Percentiles rank a stretch among this genome's conserved stretches.
These are phyloP conservation scores for Chlorociboria aeruginascens DNA, from an alignment of 495 filamentous ascomycete genomes.

Conservation along the genomic window DNA sequence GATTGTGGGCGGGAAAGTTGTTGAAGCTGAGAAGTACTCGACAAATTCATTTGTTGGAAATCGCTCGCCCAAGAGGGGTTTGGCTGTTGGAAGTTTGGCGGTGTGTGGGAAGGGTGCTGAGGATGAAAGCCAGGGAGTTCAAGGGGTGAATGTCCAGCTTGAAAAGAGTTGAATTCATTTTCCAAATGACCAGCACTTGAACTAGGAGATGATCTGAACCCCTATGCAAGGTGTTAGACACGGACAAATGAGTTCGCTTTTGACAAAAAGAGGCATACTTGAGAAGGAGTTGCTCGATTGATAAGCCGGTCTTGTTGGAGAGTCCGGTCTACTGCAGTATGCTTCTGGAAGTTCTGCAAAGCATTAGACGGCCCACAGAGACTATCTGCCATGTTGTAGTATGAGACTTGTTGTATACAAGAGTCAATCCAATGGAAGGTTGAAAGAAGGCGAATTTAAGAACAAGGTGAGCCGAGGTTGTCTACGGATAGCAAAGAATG, in stretches of 20 bases:
- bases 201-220: constrained; percentile 47
- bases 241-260: neutral
- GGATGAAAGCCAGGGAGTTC: constrained; percentile 4
- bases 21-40: constrained; percentile 11
- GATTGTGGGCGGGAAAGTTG: constrained; percentile 8
- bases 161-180: constrained; percentile 61
- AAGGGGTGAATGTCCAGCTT: constrained; percentile 36
- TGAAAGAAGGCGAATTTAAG: neutral
- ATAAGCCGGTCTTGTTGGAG: constrained; percentile 74
- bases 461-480: constrained; percentile 9
- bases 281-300: constrained; percentile 37
- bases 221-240: constrained; percentile 26
- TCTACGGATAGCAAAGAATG: neutral
- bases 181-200: constrained; percentile 45
- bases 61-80: constrained; percentile 21
- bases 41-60: constrained; percentile 23
- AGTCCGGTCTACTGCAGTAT: constrained; percentile 62
- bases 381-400: constrained; percentile 56
- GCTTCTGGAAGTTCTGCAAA: constrained; percentile 73
- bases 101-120: constrained; percentile 6
- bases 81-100: constrained; percentile 8
- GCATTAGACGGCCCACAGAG: constrained; percentile 87
- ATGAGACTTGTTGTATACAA: neutral
- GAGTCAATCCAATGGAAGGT: neutral
- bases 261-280: constrained; percentile 29